Percentiles rank a stretch among this genome's conserved stretches.
phyloP scores from a whole-genome alignment of 345 rosid species.

The Bruguiera parviflora region DNA sequence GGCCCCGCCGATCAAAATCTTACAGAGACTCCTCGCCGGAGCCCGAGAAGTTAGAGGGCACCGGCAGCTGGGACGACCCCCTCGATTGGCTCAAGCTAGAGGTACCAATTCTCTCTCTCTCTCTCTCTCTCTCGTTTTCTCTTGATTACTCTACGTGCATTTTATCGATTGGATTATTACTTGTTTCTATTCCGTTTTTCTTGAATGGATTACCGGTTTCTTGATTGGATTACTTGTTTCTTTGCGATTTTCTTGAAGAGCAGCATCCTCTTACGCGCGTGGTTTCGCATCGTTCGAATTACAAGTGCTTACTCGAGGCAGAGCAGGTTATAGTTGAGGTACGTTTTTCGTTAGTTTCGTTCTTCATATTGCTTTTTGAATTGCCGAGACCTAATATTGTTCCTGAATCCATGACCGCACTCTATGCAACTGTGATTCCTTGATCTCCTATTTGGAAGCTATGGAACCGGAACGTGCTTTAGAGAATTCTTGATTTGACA shows the following conservation, averaged over 20 bases:
- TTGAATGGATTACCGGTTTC: not conserved
- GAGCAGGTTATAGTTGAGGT: slow-evolving; percentile 72
- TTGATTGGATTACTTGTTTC: not conserved
- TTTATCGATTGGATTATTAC: not conserved
- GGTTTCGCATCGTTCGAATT: slow-evolving; percentile 41
- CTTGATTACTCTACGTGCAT: slow-evolving; percentile 15
- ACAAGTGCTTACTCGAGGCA: slow-evolving; percentile 66
- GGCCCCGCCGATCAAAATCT: slow-evolving; percentile 45
- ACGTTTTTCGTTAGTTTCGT: not conserved
- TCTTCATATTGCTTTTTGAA: not conserved
- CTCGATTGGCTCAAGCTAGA: slow-evolving; percentile 82
- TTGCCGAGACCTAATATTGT: not conserved
- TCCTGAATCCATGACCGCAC: no score
- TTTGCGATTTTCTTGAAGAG: slow-evolving; percentile 15
- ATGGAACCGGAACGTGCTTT: no score
- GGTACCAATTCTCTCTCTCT: slow-evolving; percentile 24
- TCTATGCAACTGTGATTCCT: no score
- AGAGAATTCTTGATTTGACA: no score
- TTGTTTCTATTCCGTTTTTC: slow-evolving; percentile 11
- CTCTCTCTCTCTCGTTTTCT: not conserved
- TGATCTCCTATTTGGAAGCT: no score
- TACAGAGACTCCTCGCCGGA: slow-evolving; percentile 41
- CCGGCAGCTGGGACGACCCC: slow-evolving; percentile 70
- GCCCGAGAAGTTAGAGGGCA: slow-evolving; percentile 66
- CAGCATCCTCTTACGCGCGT: slow-evolving; percentile 49